These are phyloP conservation scores for Oryza brachyantha DNA, from an alignment of 176 grass and related monocot genomes.

Conservation along the genomic window DNA sequence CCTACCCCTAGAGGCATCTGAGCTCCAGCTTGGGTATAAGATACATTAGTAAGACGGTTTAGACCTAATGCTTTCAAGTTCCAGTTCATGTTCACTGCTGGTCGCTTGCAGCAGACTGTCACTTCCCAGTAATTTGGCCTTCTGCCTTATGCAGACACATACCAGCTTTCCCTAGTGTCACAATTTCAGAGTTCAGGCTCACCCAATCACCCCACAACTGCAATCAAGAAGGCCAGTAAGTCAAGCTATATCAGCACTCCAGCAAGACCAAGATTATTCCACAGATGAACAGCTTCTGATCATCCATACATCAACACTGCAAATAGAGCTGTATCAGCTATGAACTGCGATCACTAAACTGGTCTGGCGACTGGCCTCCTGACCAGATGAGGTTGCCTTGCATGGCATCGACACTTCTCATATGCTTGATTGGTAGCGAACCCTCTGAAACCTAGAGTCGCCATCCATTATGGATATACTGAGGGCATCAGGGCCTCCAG, in stretches of 20 bases:
- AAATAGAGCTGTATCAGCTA: background rate
- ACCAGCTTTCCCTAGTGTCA: background rate
- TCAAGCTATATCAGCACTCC: background rate
- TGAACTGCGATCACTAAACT: conserved; percentile 13
- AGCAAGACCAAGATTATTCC: background rate
- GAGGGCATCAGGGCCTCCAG: conserved; percentile 1
- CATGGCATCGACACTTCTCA: background rate
- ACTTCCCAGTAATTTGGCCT: background rate
- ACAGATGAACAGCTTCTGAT: background rate
- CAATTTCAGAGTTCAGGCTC: background rate
- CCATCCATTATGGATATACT: background rate
- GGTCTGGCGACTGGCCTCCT: background rate
- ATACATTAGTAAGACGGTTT: background rate
- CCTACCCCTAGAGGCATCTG: too few species aligned
- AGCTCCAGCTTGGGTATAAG: background rate
- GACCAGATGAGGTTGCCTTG: background rate
- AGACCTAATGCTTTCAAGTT: background rate
- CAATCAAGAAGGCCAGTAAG: background rate
- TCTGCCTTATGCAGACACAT: background rate
- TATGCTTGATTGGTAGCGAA: conserved; percentile 27
- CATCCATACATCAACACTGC: background rate
- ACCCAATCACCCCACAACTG: background rate
- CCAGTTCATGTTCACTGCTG: background rate
- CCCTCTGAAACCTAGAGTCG: background rate
- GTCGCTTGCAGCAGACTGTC: background rate